Base-by-base conservation (phyloP, 2,329 filamentous ascomycete genomes). In the Ophiostoma sp. region DNA sequence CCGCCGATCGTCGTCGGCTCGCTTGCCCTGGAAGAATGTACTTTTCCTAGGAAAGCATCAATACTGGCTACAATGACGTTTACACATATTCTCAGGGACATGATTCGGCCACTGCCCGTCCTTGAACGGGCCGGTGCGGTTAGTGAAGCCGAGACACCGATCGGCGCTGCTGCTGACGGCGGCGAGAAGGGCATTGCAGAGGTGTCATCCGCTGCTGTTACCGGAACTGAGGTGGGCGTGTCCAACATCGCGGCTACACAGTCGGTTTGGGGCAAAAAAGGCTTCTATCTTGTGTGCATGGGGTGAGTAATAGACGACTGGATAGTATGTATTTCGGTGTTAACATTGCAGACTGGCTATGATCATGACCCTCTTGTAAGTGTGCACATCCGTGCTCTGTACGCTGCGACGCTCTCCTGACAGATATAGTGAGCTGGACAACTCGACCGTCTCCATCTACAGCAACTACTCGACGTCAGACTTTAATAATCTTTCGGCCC, bases 391-490 rank as follows among this genome's bases (percentile, higher is more conserved):
- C 27, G 27, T 27, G 27, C 27, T 27, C 27, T 27, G 27, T 27
- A 27, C 27, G 27, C 27, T 27, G 27, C 16, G 27, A 27, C 27
- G 27, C 27, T 27, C 27, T 27, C 27, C 40, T 68, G 62, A 45
- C 64, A 8, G 47, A 18, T n/a, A 74, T 27, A 27, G 72, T 64
- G 75, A 76, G 60, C 65, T 76, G 2, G 74, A 76, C 68, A 76
- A 76, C 69, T 71, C 72, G 6, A 75, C 74, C 0, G 72, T 76
- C 14, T 74, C 74, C 66, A 71, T 72, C 12, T 76, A 76, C 68
- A 69, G 72, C 36, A 76, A 75, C 68, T 79, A 78, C 66, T 74
- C 77, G 18, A 72, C 74, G 0, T 78, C 76, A 4, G 72, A 72
- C 1, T 78, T 77, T 64, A 58, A 73, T n/a, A 69, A 74, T n/a